phyloP scores from a whole-genome alignment of 1,139 yeast genomes.

The Hansenula lynferdii region DNA sequence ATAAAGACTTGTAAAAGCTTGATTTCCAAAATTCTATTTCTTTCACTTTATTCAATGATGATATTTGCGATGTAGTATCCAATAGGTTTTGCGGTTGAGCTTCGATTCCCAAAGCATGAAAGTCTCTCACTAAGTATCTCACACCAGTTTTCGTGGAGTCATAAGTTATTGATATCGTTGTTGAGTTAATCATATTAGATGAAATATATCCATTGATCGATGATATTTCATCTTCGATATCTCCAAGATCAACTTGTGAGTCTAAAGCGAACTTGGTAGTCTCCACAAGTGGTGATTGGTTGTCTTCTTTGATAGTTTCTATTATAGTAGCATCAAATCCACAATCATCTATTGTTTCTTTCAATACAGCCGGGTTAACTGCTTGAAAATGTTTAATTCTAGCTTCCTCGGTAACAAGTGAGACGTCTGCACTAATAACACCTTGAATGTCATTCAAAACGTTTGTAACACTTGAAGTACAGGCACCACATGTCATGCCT shows the following conservation, averaged over 20 bases:
- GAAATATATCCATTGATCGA: constrained; percentile 12
- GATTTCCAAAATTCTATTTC: constrained; percentile 70
- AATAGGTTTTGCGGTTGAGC: constrained; percentile 23
- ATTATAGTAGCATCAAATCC: constrained; percentile 59
- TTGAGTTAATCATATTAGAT: constrained; percentile 13
- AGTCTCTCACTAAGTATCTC: constrained; percentile 36
- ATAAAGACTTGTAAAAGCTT: constrained; percentile 46
- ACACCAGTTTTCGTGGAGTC: constrained; percentile 36
- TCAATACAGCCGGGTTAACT: constrained; percentile 31
- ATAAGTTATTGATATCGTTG: constrained; percentile 34
- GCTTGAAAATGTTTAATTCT: constrained; percentile 41
- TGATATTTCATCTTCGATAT: constrained; percentile 1
- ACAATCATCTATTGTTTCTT: constrained; percentile 56
- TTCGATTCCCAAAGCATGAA: constrained; percentile 25
- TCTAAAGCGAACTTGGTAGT: constrained; percentile 23
- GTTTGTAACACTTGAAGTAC: constrained; percentile 60
- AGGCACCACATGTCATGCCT: constrained; percentile 92
- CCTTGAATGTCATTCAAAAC: constrained; percentile 43
- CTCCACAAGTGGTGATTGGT: constrained; percentile 8
- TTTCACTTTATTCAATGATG: constrained; percentile 58
- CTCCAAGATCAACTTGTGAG: not conserved
- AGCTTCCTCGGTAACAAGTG: constrained; percentile 73
- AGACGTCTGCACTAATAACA: constrained; percentile 43
- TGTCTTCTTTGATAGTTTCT: constrained; percentile 5
- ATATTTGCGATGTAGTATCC: constrained; percentile 58